Base-by-base conservation (phyloP, 306 rosid genomes). In the Pachyrhizus erosus region DNA sequence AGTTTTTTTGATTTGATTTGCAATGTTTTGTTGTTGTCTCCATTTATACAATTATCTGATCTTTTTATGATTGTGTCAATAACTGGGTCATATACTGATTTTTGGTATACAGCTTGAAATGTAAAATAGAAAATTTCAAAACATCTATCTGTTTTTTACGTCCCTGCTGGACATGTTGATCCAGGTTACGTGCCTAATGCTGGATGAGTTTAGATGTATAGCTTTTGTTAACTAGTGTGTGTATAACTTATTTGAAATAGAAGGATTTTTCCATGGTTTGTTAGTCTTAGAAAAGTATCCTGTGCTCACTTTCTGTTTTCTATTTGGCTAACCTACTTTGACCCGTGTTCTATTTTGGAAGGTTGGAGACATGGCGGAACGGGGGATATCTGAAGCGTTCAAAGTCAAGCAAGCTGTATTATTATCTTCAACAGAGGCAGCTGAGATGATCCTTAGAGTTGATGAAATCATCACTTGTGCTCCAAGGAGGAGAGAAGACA, bases 391-490 rank as follows among this genome's bases (percentile, higher is more conserved):
- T 26, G 99, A 96, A 87, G 74, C 98, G 7, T 96, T 96, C 84
- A 92, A 93, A 86, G 98, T 93, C 52, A 96, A 96, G 94, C 97
- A 93, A 52, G 98, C 99, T 37, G 90, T 96, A 34, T 83, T 96
- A 88, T 92, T 93, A 29, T 96, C 99, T 66, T 87, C 99, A 13
- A 96, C 98, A 8, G 99, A 93, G 89, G 99, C 98, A 12, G 94
- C 97, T 75, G 99, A 93, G 87, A 96, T 96, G 99, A 92, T 96
- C 83, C 99, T 96, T 42, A 88, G 99, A 86, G 98, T 96, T 64
- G 99, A 96, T 77, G 97, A 92, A 86, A 96, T 96, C 89, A 93
- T 96, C 80, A 93, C 97, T 0, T 96, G 99, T 81, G 99, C 99
- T 76, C 99, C 98, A 4, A 84, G 99, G 86, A 88, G 87, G 89